phyloP scores from a whole-genome alignment of 805 yeast genomes.

The Sugiyamaella valdiviana region DNA sequence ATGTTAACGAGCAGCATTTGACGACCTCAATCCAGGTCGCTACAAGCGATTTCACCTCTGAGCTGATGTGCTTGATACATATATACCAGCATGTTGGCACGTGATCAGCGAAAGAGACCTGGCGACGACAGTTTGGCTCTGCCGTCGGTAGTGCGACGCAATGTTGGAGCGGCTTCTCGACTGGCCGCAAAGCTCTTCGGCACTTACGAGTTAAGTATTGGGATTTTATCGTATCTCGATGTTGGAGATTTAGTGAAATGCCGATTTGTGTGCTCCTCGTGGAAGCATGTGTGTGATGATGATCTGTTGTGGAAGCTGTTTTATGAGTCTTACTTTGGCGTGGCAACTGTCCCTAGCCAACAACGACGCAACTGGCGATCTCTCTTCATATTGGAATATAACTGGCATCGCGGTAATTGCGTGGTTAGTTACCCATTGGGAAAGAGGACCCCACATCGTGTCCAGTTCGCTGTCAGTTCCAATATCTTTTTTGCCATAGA shows the following conservation, averaged over 20 bases:
- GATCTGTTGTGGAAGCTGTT: conserved; percentile 3
- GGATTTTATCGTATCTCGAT: conserved; percentile 7
- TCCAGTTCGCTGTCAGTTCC: conserved; percentile 1
- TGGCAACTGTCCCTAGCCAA: background rate
- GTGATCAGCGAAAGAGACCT: background rate
- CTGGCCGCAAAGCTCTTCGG: background rate
- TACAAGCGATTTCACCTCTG: background rate
- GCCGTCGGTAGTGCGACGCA: background rate
- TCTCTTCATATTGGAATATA: conserved; percentile 5
- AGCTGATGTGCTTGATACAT: background rate
- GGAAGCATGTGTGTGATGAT: conserved; percentile 9
- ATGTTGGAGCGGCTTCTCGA: background rate
- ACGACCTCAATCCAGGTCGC: background rate
- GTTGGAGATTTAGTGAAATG: conserved; percentile 3
- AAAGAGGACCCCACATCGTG: background rate
- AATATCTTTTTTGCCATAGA: conserved; percentile 3
- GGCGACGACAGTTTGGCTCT: background rate
- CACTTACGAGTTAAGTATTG: conserved; percentile 9
- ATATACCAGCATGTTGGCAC: background rate
- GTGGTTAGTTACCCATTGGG: background rate
- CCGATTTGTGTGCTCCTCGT: conserved; percentile 3
- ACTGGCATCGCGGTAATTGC: conserved; percentile 13
- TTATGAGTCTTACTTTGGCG: background rate
- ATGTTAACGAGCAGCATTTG: background rate
- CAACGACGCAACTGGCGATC: conserved; percentile 7